phyloP scores from a whole-genome alignment of 805 yeast genomes.

The Zygosaccharomyces rouxii region DNA sequence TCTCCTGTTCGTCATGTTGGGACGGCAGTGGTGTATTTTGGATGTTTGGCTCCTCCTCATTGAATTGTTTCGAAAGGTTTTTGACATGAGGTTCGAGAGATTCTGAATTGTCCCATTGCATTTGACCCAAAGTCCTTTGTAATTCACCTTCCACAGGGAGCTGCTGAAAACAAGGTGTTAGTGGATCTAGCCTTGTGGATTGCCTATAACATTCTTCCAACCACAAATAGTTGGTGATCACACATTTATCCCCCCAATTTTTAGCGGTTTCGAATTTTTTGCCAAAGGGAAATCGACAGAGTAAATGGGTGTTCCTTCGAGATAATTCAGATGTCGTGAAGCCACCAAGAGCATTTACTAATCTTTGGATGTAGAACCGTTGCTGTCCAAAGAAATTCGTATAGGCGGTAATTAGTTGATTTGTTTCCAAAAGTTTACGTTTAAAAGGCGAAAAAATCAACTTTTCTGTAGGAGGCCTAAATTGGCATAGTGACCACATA shows the following conservation, averaged over 20 bases:
- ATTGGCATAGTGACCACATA: conserved; percentile 51
- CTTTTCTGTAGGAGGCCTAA: conserved; percentile 51
- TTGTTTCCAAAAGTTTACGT: conserved; percentile 46
- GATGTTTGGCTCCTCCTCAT: neutral
- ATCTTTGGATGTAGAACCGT: conserved; percentile 59
- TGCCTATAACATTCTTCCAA: conserved; percentile 65
- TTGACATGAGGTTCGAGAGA: neutral
- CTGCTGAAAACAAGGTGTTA: conserved; percentile 10
- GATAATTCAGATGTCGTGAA: conserved; percentile 62
- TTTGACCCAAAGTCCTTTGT: conserved; percentile 10
- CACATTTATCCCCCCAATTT: conserved; percentile 48
- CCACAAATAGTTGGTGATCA: conserved; percentile 75
- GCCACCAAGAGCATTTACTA: conserved; percentile 71
- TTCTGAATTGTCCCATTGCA: conserved; percentile 1
- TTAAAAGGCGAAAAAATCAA: conserved; percentile 68
- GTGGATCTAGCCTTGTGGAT: conserved; percentile 18
- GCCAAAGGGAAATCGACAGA: conserved; percentile 66
- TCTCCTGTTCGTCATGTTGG: neutral
- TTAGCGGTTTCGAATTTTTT: conserved; percentile 70
- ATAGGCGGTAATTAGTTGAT: conserved; percentile 53
- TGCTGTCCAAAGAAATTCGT: conserved; percentile 87
- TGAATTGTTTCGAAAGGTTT: neutral
- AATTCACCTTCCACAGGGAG: conserved; percentile 17
- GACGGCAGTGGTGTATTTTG: neutral
- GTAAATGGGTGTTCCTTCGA: conserved; percentile 62